Evolutionary conservation across 495 filamentous ascomycete species (phyloP).

Genomic region (Penicillium goetzii): DNA sequence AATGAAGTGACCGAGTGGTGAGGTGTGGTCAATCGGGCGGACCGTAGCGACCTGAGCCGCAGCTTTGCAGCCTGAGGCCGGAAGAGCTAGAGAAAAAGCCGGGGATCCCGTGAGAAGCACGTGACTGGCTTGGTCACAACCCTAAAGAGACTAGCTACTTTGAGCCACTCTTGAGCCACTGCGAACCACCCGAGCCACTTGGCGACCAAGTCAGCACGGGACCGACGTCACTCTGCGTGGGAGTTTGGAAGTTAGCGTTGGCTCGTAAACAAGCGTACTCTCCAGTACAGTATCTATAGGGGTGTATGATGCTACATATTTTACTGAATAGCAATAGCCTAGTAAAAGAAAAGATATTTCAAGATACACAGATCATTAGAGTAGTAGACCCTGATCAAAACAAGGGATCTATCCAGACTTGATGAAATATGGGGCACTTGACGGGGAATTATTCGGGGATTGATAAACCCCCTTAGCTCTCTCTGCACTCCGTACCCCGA

Average conservation of each 20-base stretch:
- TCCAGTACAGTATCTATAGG: conserved; percentile 21
- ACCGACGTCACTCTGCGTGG: conserved; percentile 42
- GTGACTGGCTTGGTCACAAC: conserved; percentile 30
- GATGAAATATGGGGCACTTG: background rate
- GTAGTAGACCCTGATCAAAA: background rate
- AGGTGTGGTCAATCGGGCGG: conserved; percentile 44
- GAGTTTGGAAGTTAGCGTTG: background rate
- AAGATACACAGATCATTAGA: background rate
- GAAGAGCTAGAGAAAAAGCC: conserved; percentile 1
- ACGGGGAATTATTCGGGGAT: conserved; percentile 3
- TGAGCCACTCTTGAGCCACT: conserved; percentile 4
- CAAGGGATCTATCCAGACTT: background rate
- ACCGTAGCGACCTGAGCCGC: conserved; percentile 38
- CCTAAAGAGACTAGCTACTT: conserved; percentile 28
- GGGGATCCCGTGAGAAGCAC: conserved; percentile 21
- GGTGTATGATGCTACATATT: background rate
- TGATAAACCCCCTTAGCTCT: background rate
- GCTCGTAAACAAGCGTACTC: conserved; percentile 32
- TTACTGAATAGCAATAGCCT: background rate
- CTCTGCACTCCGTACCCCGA: conserved; percentile 8
- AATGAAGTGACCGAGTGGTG: conserved; percentile 46
- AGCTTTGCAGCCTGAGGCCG: conserved; percentile 36
- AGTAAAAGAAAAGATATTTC: background rate
- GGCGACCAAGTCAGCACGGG: conserved; percentile 18
- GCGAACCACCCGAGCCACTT: background rate